phyloP scores from a whole-genome alignment of 2,329 filamentous ascomycete genomes.

The Alternaria panax region DNA sequence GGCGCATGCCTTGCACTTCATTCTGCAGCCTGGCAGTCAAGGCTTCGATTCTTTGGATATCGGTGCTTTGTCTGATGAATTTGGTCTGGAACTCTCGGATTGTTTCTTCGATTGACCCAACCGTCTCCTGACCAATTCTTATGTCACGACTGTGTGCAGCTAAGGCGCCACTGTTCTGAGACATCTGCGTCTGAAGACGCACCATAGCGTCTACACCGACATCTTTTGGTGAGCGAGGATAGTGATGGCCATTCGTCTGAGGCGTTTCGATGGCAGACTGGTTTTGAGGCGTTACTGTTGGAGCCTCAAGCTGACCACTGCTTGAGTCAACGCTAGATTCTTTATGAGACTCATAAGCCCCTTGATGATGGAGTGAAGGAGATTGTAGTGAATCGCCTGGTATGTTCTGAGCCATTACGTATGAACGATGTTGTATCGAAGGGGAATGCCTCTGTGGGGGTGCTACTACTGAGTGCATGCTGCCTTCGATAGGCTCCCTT shows the following conservation, averaged over 20 bases:
- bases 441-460: conserved; percentile 29
- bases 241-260: conserved; percentile 36
- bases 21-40: conserved; percentile 50
- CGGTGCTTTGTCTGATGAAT: conserved; percentile 36
- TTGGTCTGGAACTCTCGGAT: conserved; percentile 48
- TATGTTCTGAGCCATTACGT: conserved; percentile 25
- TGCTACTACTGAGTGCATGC: conserved; percentile 25
- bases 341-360: conserved; percentile 20
- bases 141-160: conserved; percentile 44
- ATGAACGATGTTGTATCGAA: conserved; percentile 16
- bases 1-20: conserved; percentile 51
- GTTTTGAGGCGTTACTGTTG: conserved; percentile 20
- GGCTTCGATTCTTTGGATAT: conserved; percentile 52
- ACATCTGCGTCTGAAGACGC: conserved; percentile 58
- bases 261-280: conserved; percentile 24
- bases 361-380: conserved; percentile 24
- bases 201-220: conserved; percentile 52
- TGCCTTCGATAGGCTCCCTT: conserved; percentile 29
- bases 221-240: conserved; percentile 39
- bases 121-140: conserved; percentile 35
- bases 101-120: conserved; percentile 43
- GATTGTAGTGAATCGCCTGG: conserved; percentile 24
- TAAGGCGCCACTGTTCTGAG: conserved; percentile 53
- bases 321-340: conserved; percentile 21
- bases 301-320: conserved; percentile 23